phyloP scores from a whole-genome alignment of 78 protist genomes.

The Chrysochromulina parva region DNA sequence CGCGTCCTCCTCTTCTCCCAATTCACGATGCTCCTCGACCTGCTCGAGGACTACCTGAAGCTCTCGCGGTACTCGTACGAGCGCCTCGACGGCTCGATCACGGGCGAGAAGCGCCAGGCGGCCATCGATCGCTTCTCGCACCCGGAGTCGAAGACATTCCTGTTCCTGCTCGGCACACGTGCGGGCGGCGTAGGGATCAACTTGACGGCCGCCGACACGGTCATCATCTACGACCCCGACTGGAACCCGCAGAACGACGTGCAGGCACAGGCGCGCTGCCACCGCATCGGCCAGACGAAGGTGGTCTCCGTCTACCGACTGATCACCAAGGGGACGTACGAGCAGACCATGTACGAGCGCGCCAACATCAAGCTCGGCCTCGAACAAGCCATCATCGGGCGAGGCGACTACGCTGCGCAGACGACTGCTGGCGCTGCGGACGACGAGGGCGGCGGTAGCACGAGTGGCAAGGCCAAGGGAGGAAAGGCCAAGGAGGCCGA shows the following conservation, averaged over 20 bases:
- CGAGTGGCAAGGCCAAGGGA: too few species aligned
- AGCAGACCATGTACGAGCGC: slow-evolving; percentile 72
- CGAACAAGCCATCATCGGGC: slow-evolving; percentile 49
- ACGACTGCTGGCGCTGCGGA: too few species aligned
- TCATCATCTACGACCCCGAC: slow-evolving; percentile 93
- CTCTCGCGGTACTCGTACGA: background rate
- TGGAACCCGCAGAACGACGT: slow-evolving; percentile 67
- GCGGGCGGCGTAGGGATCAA: slow-evolving; percentile 99
- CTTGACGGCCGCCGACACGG: slow-evolving; percentile 93
- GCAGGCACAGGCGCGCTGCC: slow-evolving; percentile 1
- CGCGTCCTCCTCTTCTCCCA: too few species aligned
- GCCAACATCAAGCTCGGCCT: slow-evolving; percentile 82
- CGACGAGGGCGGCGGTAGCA: too few species aligned
- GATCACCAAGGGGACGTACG: slow-evolving; percentile 84
- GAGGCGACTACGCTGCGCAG: background rate
- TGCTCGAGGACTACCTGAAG: background rate
- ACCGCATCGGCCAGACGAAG: slow-evolving; percentile 30
- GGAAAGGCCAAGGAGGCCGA: too few species aligned
- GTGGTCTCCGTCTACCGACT: slow-evolving; percentile 86
- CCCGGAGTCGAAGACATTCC: background rate
- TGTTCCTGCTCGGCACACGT: slow-evolving; percentile 89
- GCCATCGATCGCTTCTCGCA: slow-evolving; percentile 92
- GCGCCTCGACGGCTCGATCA: slow-evolving; percentile 80
- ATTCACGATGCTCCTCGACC: slow-evolving; percentile 48
- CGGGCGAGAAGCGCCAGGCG: slow-evolving; percentile 63